phyloP scores from a whole-genome alignment of 2,329 filamentous ascomycete genomes.

The Cryphonectria japonica region DNA sequence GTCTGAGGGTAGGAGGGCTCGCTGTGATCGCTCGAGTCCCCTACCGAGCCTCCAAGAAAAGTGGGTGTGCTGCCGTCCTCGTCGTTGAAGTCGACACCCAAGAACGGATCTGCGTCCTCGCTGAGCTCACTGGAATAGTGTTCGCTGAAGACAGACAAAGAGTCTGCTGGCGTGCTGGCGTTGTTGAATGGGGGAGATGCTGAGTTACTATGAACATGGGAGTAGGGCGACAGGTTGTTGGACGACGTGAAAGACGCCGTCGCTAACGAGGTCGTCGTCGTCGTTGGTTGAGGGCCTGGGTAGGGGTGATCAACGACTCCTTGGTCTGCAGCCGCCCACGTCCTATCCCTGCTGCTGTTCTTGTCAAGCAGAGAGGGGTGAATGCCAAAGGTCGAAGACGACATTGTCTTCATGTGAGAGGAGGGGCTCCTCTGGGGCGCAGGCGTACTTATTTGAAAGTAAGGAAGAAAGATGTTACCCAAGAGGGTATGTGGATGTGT shows the following conservation, averaged over 20 bases:
- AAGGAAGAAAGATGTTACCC: constrained; percentile 16
- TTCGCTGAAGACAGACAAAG: constrained; percentile 48
- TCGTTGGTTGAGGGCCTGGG: constrained; percentile 24
- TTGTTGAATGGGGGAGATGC: constrained; percentile 44
- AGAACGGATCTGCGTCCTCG: constrained; percentile 55
- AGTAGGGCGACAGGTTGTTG: constrained; percentile 48
- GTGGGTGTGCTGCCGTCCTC: constrained; percentile 46
- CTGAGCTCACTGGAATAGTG: constrained; percentile 54
- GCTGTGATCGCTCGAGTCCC: constrained; percentile 21
- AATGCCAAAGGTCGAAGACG: constrained; percentile 27
- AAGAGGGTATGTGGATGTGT: constrained; percentile 24
- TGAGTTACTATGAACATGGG: constrained; percentile 44
- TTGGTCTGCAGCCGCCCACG: constrained; percentile 20
- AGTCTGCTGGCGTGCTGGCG: constrained; percentile 54
- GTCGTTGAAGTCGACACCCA: constrained; percentile 52
- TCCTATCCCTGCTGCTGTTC: constrained; percentile 23
- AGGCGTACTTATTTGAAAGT: constrained; percentile 24
- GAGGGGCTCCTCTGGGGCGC: constrained; percentile 24
- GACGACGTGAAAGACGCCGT: constrained; percentile 42
- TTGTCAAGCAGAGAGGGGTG: constrained; percentile 29
- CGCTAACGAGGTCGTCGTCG: constrained; percentile 30
- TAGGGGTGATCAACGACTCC: constrained; percentile 17
- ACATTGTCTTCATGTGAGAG: constrained; percentile 32
- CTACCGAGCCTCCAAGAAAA: constrained; percentile 15
- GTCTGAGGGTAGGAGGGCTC: constrained; percentile 16